Conservation (phyloP, 495 filamentous ascomycete species). For the Aspergillus funiculosus region DNA sequence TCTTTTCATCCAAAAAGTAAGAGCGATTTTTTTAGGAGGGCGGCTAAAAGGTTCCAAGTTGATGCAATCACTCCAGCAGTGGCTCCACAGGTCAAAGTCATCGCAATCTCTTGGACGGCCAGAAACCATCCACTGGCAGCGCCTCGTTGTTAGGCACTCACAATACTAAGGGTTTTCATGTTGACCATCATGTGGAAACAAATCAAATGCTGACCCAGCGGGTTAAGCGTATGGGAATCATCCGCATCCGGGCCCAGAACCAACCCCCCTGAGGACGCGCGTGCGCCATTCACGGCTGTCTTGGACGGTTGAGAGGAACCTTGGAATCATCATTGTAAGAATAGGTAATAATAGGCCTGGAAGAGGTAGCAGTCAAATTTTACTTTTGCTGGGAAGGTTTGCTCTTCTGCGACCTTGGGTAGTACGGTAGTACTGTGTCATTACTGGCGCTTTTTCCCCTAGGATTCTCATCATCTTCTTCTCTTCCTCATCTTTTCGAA, state of each 20-base stretch:
- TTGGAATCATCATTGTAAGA: background rate
- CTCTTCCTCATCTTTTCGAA: background rate
- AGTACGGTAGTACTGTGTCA: conserved; percentile 1
- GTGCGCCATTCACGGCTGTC: conserved; percentile 13
- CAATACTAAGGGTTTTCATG: conserved; percentile 1
- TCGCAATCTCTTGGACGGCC: conserved; percentile 4
- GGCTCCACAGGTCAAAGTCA: background rate
- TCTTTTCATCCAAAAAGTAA: no score
- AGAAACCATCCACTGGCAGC: conserved; percentile 10
- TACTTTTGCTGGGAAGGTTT: background rate
- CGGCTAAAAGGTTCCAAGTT: background rate
- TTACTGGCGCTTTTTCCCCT: conserved; percentile 3
- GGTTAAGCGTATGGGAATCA: conserved; percentile 17
- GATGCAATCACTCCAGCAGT: background rate
- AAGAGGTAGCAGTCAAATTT: no score
- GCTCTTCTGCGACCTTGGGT: no score
- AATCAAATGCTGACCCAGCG: conserved; percentile 19
- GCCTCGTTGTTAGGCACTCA: conserved; percentile 8
- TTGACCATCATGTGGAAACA: conserved; percentile 16
- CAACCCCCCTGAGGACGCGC: conserved; percentile 23
- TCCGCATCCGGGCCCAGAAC: conserved; percentile 32
- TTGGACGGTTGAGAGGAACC: background rate
- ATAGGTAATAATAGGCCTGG: no score
- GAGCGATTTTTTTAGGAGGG: no score
- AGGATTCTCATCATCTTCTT: conserved; percentile 14